Evolutionary conservation across 495 filamentous ascomycete species (phyloP).

Genomic region (Bacidia rubella): DNA sequence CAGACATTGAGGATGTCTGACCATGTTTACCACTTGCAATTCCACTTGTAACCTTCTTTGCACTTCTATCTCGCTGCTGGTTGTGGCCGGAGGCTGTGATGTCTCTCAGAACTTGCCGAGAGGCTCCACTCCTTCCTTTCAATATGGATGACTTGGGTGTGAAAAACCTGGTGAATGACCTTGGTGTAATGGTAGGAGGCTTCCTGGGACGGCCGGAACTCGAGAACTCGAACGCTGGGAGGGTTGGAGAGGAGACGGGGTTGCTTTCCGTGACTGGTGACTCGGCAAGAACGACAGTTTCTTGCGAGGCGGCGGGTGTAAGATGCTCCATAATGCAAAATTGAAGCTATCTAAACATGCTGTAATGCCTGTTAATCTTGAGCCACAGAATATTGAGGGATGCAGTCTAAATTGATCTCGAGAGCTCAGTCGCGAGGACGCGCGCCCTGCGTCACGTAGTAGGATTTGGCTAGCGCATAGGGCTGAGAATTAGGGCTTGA

Average conservation of each 20-base stretch:
- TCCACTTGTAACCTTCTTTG: background rate
- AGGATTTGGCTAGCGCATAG: background rate
- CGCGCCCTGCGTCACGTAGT: background rate
- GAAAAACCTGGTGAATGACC: slow-evolving; percentile 72
- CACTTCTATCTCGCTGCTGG: slow-evolving; percentile 25
- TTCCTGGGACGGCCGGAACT: slow-evolving; percentile 31
- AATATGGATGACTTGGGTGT: slow-evolving; percentile 42
- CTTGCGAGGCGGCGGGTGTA: slow-evolving; percentile 11
- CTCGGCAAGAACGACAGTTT: slow-evolving; percentile 1
- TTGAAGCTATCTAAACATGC: background rate
- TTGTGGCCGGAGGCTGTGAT: slow-evolving; percentile 54
- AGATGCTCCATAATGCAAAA: slow-evolving; percentile 2
- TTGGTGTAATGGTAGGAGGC: slow-evolving; percentile 50
- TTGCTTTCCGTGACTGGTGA: slow-evolving; percentile 1
- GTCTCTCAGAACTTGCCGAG: slow-evolving; percentile 52
- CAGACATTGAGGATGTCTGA: slow-evolving; percentile 9
- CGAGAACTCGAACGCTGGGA: slow-evolving; percentile 3
- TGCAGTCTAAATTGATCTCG: no score
- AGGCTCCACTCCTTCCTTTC: slow-evolving; percentile 27
- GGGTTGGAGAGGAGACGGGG: slow-evolving; percentile 9
- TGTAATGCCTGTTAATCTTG: no score
- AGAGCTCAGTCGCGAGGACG: background rate
- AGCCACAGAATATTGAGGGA: no score
- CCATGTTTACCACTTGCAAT: slow-evolving; percentile 25
- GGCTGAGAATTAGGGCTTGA: background rate